phyloP scores from a whole-genome alignment of 2,329 filamentous ascomycete species.

The Sclerotinia minor region DNA sequence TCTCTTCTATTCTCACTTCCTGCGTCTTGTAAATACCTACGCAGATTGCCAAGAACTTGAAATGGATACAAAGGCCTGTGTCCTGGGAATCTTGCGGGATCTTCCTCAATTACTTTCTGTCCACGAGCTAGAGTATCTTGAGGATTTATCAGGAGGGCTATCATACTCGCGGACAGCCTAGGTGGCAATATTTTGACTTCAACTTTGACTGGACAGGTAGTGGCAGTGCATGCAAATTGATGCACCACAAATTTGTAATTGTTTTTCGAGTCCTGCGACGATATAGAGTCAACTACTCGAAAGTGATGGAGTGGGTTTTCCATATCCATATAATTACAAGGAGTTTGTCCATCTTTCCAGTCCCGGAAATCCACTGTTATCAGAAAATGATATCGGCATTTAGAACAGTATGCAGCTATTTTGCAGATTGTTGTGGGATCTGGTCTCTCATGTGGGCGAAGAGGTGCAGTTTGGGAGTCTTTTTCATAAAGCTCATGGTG shows the following conservation, averaged over 20 bases:
- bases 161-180: conserved; percentile 50
- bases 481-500: conserved; percentile 61
- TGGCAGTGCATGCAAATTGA: conserved; percentile 59
- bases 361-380: conserved; percentile 54
- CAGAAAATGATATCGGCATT: conserved; percentile 63
- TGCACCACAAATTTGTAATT: conserved; percentile 46
- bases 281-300: conserved; percentile 43
- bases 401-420: conserved; percentile 60
- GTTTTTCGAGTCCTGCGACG: conserved; percentile 41
- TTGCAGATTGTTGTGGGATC: conserved; percentile 50
- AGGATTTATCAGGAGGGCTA: conserved; percentile 55
- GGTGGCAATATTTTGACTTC: conserved; percentile 55
- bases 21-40: conserved; percentile 60
- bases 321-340: conserved; percentile 43
- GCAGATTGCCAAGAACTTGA: conserved; percentile 57
- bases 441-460: conserved; percentile 44
- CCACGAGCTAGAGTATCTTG: conserved; percentile 54
- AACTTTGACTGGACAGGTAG: conserved; percentile 55
- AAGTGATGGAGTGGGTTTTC: conserved; percentile 64
- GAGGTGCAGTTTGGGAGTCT: conserved; percentile 52
- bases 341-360: conserved; percentile 39
- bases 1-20: conserved; percentile 47
- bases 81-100: conserved; percentile 53
- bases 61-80: conserved; percentile 53
- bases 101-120: conserved; percentile 50